These are phyloP conservation scores for Corynascus novoguineensis DNA, from an alignment of 495 filamentous ascomycete genomes.

Conservation along the genomic window DNA sequence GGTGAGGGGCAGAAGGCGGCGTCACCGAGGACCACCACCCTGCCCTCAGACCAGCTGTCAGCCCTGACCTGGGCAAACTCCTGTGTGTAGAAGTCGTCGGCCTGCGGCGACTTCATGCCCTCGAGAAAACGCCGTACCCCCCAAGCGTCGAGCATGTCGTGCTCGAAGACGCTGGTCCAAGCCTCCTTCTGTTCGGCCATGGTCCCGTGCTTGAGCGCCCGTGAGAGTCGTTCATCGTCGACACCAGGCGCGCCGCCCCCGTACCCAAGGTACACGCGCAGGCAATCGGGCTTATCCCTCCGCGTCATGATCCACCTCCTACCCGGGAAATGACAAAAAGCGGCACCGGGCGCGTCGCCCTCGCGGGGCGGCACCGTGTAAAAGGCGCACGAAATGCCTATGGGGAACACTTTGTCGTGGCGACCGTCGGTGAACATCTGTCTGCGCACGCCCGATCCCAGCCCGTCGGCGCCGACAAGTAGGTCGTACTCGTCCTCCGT, in stretches of 20 bases:
- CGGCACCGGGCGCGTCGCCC: constrained; percentile 20
- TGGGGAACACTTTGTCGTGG: constrained; percentile 23
- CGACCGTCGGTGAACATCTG: constrained; percentile 30
- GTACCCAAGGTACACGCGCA: constrained; percentile 21
- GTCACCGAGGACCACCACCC: constrained; percentile 52
- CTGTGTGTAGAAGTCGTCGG: constrained; percentile 48
- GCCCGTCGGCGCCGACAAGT: constrained; percentile 48
- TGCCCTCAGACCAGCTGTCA: constrained; percentile 38
- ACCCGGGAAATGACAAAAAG: constrained; percentile 18
- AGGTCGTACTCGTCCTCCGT: constrained; percentile 39
- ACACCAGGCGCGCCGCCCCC: too few relatives aligned
- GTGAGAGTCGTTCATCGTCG: constrained; percentile 14
- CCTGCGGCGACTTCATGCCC: constrained; percentile 28
- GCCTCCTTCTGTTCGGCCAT: constrained; percentile 35
- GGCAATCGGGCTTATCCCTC: constrained; percentile 19
- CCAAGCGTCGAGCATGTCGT: constrained; percentile 43
- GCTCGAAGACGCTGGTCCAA: constrained; percentile 36
- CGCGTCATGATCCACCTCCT: constrained; percentile 27
- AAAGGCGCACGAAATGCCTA: constrained; percentile 33
- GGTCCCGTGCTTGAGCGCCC: constrained; percentile 16
- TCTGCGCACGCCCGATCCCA: constrained; percentile 37
- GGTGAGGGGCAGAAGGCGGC: constrained; percentile 48
- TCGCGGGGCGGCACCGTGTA: constrained; percentile 34
- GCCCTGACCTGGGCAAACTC: constrained; percentile 38
- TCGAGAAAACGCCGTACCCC: constrained; percentile 37